Evolutionary conservation across 805 yeast species (phyloP), one percentile per base, ranked within the genome.

Genomic region (Ogataea paraovalis): DNA sequence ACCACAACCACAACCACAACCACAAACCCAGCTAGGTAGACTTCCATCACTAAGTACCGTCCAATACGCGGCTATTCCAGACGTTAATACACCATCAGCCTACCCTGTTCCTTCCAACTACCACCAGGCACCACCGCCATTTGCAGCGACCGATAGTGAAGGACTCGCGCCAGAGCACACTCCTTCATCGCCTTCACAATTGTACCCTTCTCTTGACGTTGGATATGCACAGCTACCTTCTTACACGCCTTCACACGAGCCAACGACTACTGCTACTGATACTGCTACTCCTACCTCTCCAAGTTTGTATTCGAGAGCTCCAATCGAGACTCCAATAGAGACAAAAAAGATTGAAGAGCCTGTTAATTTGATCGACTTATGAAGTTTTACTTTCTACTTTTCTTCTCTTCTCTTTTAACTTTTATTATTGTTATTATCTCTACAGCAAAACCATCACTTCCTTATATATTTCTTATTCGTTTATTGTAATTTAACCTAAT

Each of bases 361-460:
- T 2, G 52, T 55, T 10, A 57, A 57, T 42, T 47, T 57, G 41
- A 57, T 57, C 28, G 61, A 57, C 42, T 45, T 57, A 25, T 57
- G 47, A 48, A n/a, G 13, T 8, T 7, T 27, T 22, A 38, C n/a
- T 30, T 30, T 10, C 13, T 18, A 7, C 21, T 27, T 41, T 22
- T 23, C n/a, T 22, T 23, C n/a, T 16, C 28, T 18, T 23, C 27
- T 23, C 4, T 7, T 14, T 20, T 19, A 20, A 14, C 34, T 7
- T 30, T 30, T 9, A 4, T 43, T 19, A 30, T 10, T 25, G 6
- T 25, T 25, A 10, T 25, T 25, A 25, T 10, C 10, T 25, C 28
- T 25, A 25, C 28, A n/a, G 10, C 7, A 7, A 25, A 25, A 10
- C 28, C 28, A 25, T 25, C 10, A 7, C 28, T 25, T 25, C 28